Percentiles rank a stretch among this genome's conserved stretches.
Evolutionary conservation across 352 stramenopile genomes (phyloP).

Genomic region (Phytophthora melonis): DNA sequence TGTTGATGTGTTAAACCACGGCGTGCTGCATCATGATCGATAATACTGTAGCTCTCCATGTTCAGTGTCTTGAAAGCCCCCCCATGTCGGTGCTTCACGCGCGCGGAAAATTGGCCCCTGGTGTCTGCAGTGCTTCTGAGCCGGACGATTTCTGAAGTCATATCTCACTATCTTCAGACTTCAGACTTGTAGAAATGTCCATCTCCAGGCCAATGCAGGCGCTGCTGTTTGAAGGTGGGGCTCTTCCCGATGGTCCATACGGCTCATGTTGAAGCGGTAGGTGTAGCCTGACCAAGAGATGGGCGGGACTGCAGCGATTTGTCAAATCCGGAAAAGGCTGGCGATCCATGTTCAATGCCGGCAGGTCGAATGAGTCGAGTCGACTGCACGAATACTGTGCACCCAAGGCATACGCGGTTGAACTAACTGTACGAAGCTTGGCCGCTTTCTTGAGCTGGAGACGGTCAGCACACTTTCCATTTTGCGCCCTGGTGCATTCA

Average conservation of each 20-base stretch:
- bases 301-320: conserved; percentile 21
- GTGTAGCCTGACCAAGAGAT: conserved; percentile 2
- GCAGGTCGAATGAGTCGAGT: background rate
- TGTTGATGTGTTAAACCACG: conserved; percentile 34
- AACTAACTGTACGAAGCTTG: background rate
- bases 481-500: conserved; percentile 20
- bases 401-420: conserved; percentile 6
- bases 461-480: conserved; percentile 23
- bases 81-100: background rate
- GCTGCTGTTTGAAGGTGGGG: background rate
- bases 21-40: conserved; percentile 1
- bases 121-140: conserved; percentile 1
- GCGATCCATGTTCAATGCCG: conserved; percentile 20
- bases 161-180: conserved; percentile 43
- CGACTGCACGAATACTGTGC: conserved; percentile 9
- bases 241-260: conserved; percentile 18
- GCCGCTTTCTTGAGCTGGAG: background rate
- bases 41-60: background rate
- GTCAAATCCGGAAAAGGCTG: conserved; percentile 19
- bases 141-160: conserved; percentile 23
- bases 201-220: background rate
- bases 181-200: conserved; percentile 14
- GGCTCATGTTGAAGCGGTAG: conserved; percentile 26
- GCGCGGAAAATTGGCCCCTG: background rate
- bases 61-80: background rate